Base-by-base conservation (phyloP, 164 flowering plant species). In the Malania oleifera region DNA sequence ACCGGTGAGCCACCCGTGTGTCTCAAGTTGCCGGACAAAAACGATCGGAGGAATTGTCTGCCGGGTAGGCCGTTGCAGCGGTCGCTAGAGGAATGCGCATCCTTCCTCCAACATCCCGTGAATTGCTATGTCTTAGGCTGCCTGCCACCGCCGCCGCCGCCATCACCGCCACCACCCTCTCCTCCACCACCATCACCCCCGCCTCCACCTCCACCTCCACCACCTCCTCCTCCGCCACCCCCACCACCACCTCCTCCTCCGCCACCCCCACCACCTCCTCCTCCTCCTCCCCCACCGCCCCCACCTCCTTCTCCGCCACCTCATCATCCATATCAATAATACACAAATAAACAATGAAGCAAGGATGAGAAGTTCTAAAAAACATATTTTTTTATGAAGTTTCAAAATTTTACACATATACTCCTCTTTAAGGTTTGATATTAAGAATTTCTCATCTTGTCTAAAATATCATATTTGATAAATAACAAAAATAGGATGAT, bases 11-110 rank as follows among this genome's bases (percentile, higher is more conserved):
- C 80, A 3, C 47, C 46, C 5, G 31, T 28, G 3, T 84, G 86
- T 52, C 63, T 73, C 20, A 71, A 67, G 66, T 27, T 80, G 59
- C 57, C 20, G n/a, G 67, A 27, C 0, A 60, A 54, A 34, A 77
- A 84, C 63, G 84, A 82, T 29, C 27, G 47, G 62, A 22, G 58
- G 58, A 82, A 82, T 59, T 82, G 90, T 57, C 63, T 81, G 0
- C 76, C 80, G 0, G 28, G 57, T 7, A 69, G 79, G 63, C 80
- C 85, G 0, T 31, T 54, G 53, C 90, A 82, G 62, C 60, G 79
- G 57, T 69, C 82, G 1, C 47, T 35, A 0, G 22, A 50, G 52
- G 85, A 78, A 50, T 82, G 88, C 28, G 19, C 26, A 12, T 7
- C 77, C 2, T 71, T 80, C 38, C 68, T 64, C 57, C 46, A 64